phyloP scores from a whole-genome alignment of 495 filamentous ascomycete species.

The Entonaema liquescens region DNA sequence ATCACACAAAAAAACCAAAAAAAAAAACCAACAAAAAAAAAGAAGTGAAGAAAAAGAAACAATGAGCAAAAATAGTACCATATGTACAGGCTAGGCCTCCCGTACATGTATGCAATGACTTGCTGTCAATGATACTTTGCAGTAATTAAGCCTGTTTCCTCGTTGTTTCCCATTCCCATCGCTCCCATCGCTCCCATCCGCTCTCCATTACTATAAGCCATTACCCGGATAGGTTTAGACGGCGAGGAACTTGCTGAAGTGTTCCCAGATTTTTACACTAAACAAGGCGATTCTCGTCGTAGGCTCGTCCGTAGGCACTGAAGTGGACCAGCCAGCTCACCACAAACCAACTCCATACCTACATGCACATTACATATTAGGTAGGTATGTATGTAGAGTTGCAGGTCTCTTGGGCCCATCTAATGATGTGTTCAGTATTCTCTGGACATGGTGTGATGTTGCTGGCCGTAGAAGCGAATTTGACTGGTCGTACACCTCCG shows the following conservation, averaged over 20 bases:
- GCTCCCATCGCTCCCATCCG: not conserved
- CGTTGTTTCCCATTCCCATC: conserved; percentile 8
- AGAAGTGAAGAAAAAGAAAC: conserved; percentile 12
- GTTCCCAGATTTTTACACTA: conserved; percentile 23
- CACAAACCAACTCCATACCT: conserved; percentile 36
- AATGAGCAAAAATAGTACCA: conserved; percentile 1
- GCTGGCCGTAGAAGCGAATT: conserved; percentile 27
- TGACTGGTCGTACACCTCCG: conserved; percentile 40
- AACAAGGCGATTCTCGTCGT: conserved; percentile 37
- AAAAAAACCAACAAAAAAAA: conserved; percentile 14
- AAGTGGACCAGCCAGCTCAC: conserved; percentile 40
- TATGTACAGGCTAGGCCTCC: conserved; percentile 6
- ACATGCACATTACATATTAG: conserved; percentile 21
- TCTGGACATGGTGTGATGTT: conserved; percentile 42
- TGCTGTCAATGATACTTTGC: conserved; percentile 26
- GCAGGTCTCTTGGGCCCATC: conserved; percentile 36
- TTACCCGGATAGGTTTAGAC: conserved; percentile 34
- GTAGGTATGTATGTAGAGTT: conserved; percentile 26
- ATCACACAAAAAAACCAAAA: conserved; percentile 10
- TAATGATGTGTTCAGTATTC: conserved; percentile 42
- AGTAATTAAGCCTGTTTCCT: conserved; percentile 39
- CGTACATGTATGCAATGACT: not conserved
- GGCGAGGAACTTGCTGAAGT: not conserved
- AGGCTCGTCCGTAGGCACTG: conserved; percentile 24
- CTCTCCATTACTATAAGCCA: conserved; percentile 10